Base-by-base conservation (phyloP, 2,329 filamentous ascomycete genomes). In the Monosporascus sp. region DNA sequence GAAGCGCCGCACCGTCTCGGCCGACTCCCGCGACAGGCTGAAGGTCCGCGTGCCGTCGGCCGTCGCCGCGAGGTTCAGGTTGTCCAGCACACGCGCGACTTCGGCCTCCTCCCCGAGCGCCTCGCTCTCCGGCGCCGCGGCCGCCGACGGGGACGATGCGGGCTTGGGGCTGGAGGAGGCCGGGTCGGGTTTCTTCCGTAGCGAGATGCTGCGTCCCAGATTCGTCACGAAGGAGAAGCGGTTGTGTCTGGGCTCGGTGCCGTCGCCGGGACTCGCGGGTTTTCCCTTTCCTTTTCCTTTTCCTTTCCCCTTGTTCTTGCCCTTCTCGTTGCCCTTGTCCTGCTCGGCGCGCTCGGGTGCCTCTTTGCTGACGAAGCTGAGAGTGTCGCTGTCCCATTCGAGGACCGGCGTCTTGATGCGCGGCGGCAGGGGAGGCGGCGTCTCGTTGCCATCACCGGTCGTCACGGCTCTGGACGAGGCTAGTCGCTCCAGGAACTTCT, bases 1-100 rank as follows among this genome's bases (percentile, higher is more conserved):
- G 77, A 99, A 99, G 57, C 86, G 84, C 51, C 84, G 82, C 49
- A 96, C 82, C 31, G 96, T 80, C 58, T 90, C 87, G 56, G 90
- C 85, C 0, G 90, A 93, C 62, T 96, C 91, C 54, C 84, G 81
- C n/a, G 89, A 89, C 53, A 96, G 81, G 14, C 86, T 87, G 69
- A 97, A 89, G 55, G 89, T 89, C 53, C 25, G 24, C 22, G 85
- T 87, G 73, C 95, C 94, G 75, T 96, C 92, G 59, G 87, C 82
- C 6, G 56, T 52, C n/a, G 89, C 88, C 5, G 88, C 83, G 35
- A 92, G 83, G 65, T 95, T 92, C 56, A 99, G 80, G 45, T 89
- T 82, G 65, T 96, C 88, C 27, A 99, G 85, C 22, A 96, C 83
- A 31, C 82, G 79, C 39, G 82, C 83, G 55, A 97, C 82, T 62